A percentile compares a stretch with the other conserved stretches of the same genome.
phyloP scores from a whole-genome alignment of 2,329 filamentous ascomycete species.

The Colletotrichum noveboracense region DNA sequence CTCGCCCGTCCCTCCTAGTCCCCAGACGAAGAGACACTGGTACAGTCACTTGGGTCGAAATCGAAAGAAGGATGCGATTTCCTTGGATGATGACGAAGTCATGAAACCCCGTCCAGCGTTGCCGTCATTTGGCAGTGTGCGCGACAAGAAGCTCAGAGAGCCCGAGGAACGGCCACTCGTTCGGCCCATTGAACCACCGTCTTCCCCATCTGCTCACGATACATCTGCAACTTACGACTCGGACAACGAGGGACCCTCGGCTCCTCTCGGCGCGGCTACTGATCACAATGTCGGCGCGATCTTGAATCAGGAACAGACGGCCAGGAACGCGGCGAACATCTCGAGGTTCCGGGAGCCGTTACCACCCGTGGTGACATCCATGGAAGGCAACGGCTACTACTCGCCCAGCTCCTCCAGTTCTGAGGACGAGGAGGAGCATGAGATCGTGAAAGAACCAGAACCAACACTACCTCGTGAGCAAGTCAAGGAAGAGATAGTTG shows the following conservation, averaged over 20 bases:
- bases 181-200: slow-evolving; percentile 50
- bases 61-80: slow-evolving; percentile 54
- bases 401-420: slow-evolving; percentile 60
- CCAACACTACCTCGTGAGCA: neutral
- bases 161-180: slow-evolving; percentile 63
- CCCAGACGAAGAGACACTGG: slow-evolving; percentile 48
- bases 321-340: slow-evolving; percentile 60
- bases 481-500: slow-evolving; percentile 5
- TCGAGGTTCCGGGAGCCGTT: slow-evolving; percentile 67
- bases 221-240: slow-evolving; percentile 26
- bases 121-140: slow-evolving; percentile 77
- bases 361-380: slow-evolving; percentile 72
- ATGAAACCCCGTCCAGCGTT: slow-evolving; percentile 79
- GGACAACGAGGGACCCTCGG: slow-evolving; percentile 30
- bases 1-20: slow-evolving; percentile 42
- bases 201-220: slow-evolving; percentile 29
- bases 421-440: slow-evolving; percentile 40
- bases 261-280: slow-evolving; percentile 55
- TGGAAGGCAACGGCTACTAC: slow-evolving; percentile 68
- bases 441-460: slow-evolving; percentile 5
- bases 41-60: slow-evolving; percentile 49
- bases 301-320: slow-evolving; percentile 57
- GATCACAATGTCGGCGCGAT: slow-evolving; percentile 65
- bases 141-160: slow-evolving; percentile 63
- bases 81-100: slow-evolving; percentile 65